Evolutionary conservation across 345 rosid species (phyloP), one percentile per base, ranked within the genome.

Genomic region (Psidium friedrichsthalianum): DNA sequence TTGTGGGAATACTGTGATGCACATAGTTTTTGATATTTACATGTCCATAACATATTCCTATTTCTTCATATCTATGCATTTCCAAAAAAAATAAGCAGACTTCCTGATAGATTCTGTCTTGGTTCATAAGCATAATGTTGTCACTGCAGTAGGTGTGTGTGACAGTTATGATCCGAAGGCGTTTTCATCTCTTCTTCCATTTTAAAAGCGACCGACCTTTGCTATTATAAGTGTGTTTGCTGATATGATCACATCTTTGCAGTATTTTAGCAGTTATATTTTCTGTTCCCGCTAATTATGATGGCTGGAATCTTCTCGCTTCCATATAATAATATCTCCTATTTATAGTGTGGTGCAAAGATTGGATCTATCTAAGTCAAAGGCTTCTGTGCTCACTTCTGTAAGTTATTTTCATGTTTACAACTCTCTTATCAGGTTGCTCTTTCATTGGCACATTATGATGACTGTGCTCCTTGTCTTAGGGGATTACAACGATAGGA

Each of bases 381-480:
- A 96, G 90, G 98, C 99, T 89, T 97, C 99, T 69, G 99, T 97
- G 74, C 98, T 97, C 86, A 92, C 97, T 87, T 96, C 99, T 94
- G 99, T 97, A 86, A 91, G 99, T 93, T 85, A 74, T 56, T 53
- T 83, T 89, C 56, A 32, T 82, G 22, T 74, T 42, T 86, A 15
- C 56, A 83, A 55, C 36, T 83, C 84, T 56, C 80, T 82, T 87
- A 88, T 83, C 85, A 57, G 57, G 47, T 76, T 53, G 52, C 76
- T 86, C 76, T 83, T 86, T 14, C 84, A 15, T 18, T 69, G 80
- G 25, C 58, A 29, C 42, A 49, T 83, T 8, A 74, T 88, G 44
- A 54, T 84, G 86, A 85, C 51, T 80, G 86, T 52, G 86, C 82
- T 83, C 59, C 86, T 87, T 90, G 59, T 74, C 91, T 88, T 89